These are phyloP conservation scores for Amanita brunnescens DNA, from an alignment of 768 basidiomycete genomes.

Conservation along the genomic window DNA sequence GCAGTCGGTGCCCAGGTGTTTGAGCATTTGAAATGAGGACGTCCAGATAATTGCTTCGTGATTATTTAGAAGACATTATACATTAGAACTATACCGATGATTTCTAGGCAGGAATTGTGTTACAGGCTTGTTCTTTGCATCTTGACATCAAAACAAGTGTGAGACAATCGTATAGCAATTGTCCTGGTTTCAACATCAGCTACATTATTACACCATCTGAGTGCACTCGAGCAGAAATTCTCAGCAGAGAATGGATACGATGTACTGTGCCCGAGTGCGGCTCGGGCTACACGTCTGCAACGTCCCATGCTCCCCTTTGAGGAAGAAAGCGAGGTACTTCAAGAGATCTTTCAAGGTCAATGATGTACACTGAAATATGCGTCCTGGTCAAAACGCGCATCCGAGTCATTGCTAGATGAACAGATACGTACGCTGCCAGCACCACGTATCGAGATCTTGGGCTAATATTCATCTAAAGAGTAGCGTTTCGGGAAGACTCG, in stretches of 20 bases:
- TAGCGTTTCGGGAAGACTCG: neutral
- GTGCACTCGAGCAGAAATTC: slow-evolving; percentile 38
- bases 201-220: too few species aligned
- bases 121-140: too few species aligned
- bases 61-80: too few species aligned
- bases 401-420: neutral
- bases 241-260: slow-evolving; percentile 85
- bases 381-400: neutral
- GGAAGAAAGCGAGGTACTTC: slow-evolving; percentile 90
- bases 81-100: too few species aligned
- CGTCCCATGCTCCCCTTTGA: slow-evolving; percentile 95
- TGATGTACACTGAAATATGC: slow-evolving; percentile 59
- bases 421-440: slow-evolving; percentile 53
- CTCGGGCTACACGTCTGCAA: slow-evolving; percentile 84
- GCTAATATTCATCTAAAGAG: slow-evolving; percentile 77
- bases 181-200: too few species aligned
- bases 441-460: slow-evolving; percentile 84
- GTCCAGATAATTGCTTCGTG: too few species aligned
- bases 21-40: too few species aligned
- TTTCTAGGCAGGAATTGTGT: too few species aligned
- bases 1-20: too few species aligned
- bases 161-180: too few species aligned
- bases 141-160: too few species aligned
- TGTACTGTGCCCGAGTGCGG: slow-evolving; percentile 64
- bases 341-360: slow-evolving; percentile 81